A percentile compares a stretch with the other conserved stretches of the same genome.
phyloP scores from a whole-genome alignment of 2,329 filamentous ascomycete species.

The Fusarium oxysporum region DNA sequence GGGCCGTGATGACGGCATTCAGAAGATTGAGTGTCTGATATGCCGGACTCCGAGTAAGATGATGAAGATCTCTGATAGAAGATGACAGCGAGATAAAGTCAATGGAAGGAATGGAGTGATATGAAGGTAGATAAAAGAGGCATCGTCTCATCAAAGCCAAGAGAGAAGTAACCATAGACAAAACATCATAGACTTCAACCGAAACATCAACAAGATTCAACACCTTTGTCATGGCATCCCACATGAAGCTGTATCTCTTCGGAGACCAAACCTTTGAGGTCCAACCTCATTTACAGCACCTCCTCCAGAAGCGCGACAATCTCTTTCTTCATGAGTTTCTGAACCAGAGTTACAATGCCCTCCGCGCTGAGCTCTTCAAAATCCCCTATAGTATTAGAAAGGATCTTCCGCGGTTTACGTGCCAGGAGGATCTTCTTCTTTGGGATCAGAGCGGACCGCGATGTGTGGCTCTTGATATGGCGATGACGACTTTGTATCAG shows the following conservation, averaged over 20 bases:
- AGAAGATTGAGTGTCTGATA: not conserved
- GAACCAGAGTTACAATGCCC: conserved; percentile 30
- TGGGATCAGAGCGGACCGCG: conserved; percentile 35
- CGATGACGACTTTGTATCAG: conserved; percentile 37
- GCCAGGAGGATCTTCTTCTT: conserved; percentile 30
- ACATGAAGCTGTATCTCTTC: conserved; percentile 33
- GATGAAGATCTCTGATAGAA: not conserved
- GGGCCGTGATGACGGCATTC: not conserved
- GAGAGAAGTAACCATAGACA: conserved; percentile 1
- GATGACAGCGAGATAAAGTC: not conserved
- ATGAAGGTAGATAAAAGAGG: conserved; percentile 16
- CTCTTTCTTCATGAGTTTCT: conserved; percentile 38
- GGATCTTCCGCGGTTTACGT: conserved; percentile 35
- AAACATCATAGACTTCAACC: conserved; percentile 24
- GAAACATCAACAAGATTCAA: conserved; percentile 31
- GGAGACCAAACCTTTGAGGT: conserved; percentile 39
- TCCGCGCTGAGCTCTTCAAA: conserved; percentile 30
- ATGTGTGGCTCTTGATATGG: conserved; percentile 39
- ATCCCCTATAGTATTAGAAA: conserved; percentile 24
- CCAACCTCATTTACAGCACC: conserved; percentile 23
- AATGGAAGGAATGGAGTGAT: not conserved
- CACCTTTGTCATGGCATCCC: conserved; percentile 29
- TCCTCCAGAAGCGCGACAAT: conserved; percentile 38
- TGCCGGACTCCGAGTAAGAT: conserved; percentile 16
- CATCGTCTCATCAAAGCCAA: not conserved